Evolutionary conservation across 2,329 filamentous ascomycete species (phyloP), one percentile per base, ranked within the genome.

Genomic region (Curvularia eragrostidis): DNA sequence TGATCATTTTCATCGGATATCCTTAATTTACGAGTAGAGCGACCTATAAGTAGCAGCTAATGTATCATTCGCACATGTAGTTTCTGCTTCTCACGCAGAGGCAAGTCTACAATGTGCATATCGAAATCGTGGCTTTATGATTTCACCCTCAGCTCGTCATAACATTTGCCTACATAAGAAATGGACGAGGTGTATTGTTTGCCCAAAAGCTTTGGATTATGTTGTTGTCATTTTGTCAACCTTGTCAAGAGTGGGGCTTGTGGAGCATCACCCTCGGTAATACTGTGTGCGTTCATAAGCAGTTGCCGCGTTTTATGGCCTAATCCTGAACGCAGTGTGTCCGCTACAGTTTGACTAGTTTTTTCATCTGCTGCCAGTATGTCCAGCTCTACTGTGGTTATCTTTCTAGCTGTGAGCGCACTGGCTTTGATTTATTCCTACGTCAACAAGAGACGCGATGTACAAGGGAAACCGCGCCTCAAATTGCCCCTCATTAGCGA

Each of bases 401-500:
- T 54, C n/a, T 6, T 58, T 50, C 5, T 58, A 13, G 23, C 24
- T 30, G 44, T 58, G 38, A 21, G 55, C 30, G 44, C 38, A 28
- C 44, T 58, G 23, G 38, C 51, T n/a, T 26, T 24, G 41, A n/a
- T 54, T 19, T 50, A 58, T 18, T 24, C 50, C 43, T 58, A 34
- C 24, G 26, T 12, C 38, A 50, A 39, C 36, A 41, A 48, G 13
- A 56, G 47, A 23, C 39, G 13, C 28, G 44, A 53, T 50, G 38
- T 38, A 23, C 38, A 4, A 30, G 43, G 49, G 15, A 52, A 52
- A 32, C 38, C 57, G n/a, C 49, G 53, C 18, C 53, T 55, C 38
- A 59, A 57, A 41, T 38, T 59, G 13, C 53, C 57, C 15, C 57
- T 60, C 21, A 60, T 60, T 30, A 26, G 57, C 24, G 57, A 60